A percentile compares a stretch with the other conserved stretches of the same genome.
phyloP scores from a whole-genome alignment of 495 filamentous ascomycete species.

The Talaromyces borbonicus region DNA sequence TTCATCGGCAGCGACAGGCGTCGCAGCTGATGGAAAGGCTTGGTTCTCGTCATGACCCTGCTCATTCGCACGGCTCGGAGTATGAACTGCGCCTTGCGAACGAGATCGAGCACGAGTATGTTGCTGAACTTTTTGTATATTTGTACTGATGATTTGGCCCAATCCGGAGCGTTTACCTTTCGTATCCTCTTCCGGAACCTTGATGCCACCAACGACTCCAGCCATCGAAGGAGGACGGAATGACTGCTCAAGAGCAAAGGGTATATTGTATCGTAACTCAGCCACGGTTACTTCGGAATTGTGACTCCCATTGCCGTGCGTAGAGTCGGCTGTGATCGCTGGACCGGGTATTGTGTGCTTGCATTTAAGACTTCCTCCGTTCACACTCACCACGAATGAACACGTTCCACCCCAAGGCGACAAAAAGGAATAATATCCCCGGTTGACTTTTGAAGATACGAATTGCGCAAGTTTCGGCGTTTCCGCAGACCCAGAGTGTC shows the following conservation, averaged over 20 bases:
- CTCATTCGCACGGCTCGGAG: background rate
- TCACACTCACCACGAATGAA: constrained; percentile 67
- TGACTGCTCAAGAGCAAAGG: constrained; percentile 26
- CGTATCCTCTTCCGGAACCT: background rate
- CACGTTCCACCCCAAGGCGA: constrained; percentile 83
- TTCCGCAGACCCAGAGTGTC: constrained; percentile 29
- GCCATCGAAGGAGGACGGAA: constrained; percentile 1
- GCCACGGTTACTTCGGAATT: constrained; percentile 51
- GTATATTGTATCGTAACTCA: constrained; percentile 83
- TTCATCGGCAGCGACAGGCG: constrained; percentile 9
- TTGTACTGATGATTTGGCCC: background rate
- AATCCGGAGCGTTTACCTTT: constrained; percentile 1
- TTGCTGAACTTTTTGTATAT: constrained; percentile 8
- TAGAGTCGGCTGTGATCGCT: constrained; percentile 9
- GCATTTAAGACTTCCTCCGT: constrained; percentile 67
- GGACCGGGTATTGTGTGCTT: constrained; percentile 52
- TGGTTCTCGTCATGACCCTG: background rate
- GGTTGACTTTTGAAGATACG: constrained; percentile 28
- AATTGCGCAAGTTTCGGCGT: constrained; percentile 10
- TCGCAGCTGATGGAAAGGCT: background rate
- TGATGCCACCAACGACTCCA: constrained; percentile 7
- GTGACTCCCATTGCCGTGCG: constrained; percentile 3
- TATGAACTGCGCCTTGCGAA: background rate
- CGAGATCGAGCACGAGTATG: constrained; percentile 1
- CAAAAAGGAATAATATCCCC: constrained; percentile 49